These are phyloP conservation scores for Rubus idaeus DNA, from an alignment of 306 rosid species.

Conservation along the genomic window DNA sequence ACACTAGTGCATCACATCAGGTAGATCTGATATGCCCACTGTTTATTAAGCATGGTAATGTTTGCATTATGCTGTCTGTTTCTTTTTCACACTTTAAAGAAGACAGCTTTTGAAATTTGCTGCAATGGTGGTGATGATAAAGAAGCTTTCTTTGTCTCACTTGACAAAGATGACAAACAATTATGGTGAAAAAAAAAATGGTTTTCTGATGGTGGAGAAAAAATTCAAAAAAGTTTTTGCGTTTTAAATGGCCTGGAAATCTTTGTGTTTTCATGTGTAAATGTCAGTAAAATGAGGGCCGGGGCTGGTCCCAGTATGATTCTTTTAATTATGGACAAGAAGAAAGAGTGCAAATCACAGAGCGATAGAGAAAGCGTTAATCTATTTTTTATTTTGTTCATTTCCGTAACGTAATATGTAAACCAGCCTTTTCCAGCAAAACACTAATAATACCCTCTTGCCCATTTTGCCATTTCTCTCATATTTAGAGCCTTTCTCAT, in stretches of 20 bases:
- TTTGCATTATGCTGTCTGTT: constrained; percentile 17
- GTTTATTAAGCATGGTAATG: constrained; percentile 14
- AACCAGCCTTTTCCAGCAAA: constrained; percentile 36
- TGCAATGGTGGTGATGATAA: not conserved
- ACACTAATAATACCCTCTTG: constrained; percentile 23
- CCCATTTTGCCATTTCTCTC: constrained; percentile 18
- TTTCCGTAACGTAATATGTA: constrained; percentile 32
- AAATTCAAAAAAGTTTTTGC: not conserved
- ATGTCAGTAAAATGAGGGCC: constrained; percentile 29
- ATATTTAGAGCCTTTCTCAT: constrained; percentile 27
- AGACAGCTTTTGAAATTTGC: constrained; percentile 1
- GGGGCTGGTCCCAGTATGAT: constrained; percentile 30
- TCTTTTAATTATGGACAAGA: constrained; percentile 23
- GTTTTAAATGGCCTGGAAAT: not conserved
- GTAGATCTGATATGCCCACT: not conserved
- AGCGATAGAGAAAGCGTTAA: not conserved
- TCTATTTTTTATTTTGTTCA: constrained; percentile 5
- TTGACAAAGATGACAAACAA: constrained; percentile 15
- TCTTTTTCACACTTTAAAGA: constrained; percentile 7
- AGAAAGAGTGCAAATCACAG: not conserved
- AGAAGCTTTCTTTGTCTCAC: constrained; percentile 26
- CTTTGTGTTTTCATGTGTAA: constrained; percentile 21
- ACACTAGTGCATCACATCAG: constrained; percentile 6
- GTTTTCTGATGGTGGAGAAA: not conserved
- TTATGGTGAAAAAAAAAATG: not conserved